Base-by-base conservation (phyloP, 2,329 filamentous ascomycete species). In the Colletotrichum australisinense region DNA sequence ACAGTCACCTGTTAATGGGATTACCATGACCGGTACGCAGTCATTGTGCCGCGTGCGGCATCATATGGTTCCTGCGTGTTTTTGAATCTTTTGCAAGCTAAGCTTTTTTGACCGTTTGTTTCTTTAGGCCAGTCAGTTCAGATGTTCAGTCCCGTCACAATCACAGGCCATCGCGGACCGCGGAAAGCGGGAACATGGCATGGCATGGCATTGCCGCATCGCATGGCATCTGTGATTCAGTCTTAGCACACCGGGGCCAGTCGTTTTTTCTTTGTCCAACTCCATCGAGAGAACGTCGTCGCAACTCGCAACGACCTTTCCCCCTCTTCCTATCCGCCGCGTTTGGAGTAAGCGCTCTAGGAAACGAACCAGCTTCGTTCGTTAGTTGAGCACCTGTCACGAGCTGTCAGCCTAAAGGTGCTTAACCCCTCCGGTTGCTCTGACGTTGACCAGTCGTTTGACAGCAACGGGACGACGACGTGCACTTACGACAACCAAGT, bases 21-120 rank as follows among this genome's bases (percentile, higher is more conserved):
- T 35, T 35, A 35, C 32, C 32, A 35, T 35, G 4, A 35, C 32
- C 32, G 32, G 32, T 35, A 35, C 32, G 32, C 32, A 35, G 32
- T 8, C 22, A 49, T 49, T 49, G 42, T 9, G 42, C 42, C 60
- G 71, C 56, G 42, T 22, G 42, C 42, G 67, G 71, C 56, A 73
- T 66, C 71, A 52, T 73, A 19, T 71, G 46, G 67, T 60, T 73
- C 56, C 71, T 73, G 49, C 42, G 42, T n/a, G 42, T n/a, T 22
- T 19, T 22, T 49, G 42, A 49, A 56, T 63, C 57, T 22, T 60
- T 38, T 42, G 16, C 16, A n/a, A 30, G 62, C 67, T 71, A 73
- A 73, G 71, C 71, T 73, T 73, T 73, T 62, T 26, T 38, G n/a
- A n/a, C 30, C 38, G 59, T 70, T 73, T 71, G 71, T 71, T 66